Base-by-base conservation (phyloP, 352 stramenopile species). In the Globisporangium recalcitrans region DNA sequence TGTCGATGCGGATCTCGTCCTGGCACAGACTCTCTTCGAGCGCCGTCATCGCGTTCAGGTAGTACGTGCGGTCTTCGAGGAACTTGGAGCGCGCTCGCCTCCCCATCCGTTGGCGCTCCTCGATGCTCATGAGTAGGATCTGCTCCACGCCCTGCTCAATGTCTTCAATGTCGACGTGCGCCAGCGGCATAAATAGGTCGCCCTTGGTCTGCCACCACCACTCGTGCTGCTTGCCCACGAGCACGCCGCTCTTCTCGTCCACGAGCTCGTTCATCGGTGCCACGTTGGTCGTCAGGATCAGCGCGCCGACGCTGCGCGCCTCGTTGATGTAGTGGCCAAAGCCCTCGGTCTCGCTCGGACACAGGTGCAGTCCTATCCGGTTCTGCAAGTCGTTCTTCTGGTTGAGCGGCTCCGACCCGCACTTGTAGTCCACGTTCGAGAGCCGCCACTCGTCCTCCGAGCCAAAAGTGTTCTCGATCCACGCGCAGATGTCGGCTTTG, bases 281-380 rank as follows among this genome's bases (percentile, higher is more conserved):
- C 26, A 89, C 85, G 61, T 95, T 78, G 22, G 81, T 87, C 36
- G 85, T 91, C 49, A 95, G 31, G 51, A 90, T 83, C 4, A 95
- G 68, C 16, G 82, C 85, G 11, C 80, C 83, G 10, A 78, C 74
- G 58, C 83, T 90, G 27, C 85, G 81, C 19, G 85, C 85, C 61
- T 93, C 80, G 60, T 95, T 95, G 64, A 95, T 92, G 56, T 91
- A 91, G 65, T 95, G 85, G 32, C 85, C 80, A 56, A 93, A 95
- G 19, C 81, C 84, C 67, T 93, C 84, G 11, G 77, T 88, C 64
- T 88, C 79, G 51, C 79, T 91, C 11, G 84, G 84, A 67, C 79
- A 90, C 54, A 93, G 48, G 38, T 93, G 84, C 51, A 93, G 69
- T 16, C 84, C 84, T 55, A 93, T 85, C 55, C 74, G 65, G 62